phyloP scores from a whole-genome alignment of 2,329 filamentous ascomycete species.

The Curvularia lunata region DNA sequence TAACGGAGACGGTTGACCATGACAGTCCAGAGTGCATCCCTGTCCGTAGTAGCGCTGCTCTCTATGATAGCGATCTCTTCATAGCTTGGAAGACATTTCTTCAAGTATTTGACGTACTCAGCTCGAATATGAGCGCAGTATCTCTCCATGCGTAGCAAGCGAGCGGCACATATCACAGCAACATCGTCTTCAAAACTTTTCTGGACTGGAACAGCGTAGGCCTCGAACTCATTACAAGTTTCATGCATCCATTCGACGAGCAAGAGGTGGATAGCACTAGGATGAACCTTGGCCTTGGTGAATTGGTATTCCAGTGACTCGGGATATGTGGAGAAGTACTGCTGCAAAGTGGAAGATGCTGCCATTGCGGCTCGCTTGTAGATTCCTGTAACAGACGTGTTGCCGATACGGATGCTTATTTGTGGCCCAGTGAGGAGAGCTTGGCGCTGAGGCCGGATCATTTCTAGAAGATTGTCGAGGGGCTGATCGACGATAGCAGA shows the following conservation, averaged over 20 bases:
- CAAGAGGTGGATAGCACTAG: constrained; percentile 13
- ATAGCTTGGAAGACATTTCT: constrained; percentile 19
- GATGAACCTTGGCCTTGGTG: background rate
- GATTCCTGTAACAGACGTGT: constrained; percentile 4
- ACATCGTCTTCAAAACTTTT: constrained; percentile 15
- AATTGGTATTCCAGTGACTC: constrained; percentile 11
- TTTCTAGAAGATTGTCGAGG: constrained; percentile 12
- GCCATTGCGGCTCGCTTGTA: constrained; percentile 26
- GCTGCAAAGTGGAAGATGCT: constrained; percentile 15
- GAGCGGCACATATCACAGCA: constrained; percentile 16
- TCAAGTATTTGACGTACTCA: constrained; percentile 15
- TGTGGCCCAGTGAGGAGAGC: constrained; percentile 13
- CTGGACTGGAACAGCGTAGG: constrained; percentile 5
- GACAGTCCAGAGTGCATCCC: constrained; percentile 22
- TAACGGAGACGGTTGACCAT: constrained; percentile 26
- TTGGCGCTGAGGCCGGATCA: constrained; percentile 18
- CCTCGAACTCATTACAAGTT: constrained; percentile 16
- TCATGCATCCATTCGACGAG: constrained; percentile 16
- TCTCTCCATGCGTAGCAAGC: constrained; percentile 22
- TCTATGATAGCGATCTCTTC: constrained; percentile 21
- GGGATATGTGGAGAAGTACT: constrained; percentile 17
- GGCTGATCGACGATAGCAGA: constrained; percentile 6
- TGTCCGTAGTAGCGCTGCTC: constrained; percentile 8
- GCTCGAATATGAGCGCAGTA: constrained; percentile 17
- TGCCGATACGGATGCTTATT: constrained; percentile 17